A percentile compares a stretch with the other conserved stretches of the same genome.
Evolutionary conservation across 129 eudicot genomes (phyloP).

Genomic region (Lactuca sativa): DNA sequence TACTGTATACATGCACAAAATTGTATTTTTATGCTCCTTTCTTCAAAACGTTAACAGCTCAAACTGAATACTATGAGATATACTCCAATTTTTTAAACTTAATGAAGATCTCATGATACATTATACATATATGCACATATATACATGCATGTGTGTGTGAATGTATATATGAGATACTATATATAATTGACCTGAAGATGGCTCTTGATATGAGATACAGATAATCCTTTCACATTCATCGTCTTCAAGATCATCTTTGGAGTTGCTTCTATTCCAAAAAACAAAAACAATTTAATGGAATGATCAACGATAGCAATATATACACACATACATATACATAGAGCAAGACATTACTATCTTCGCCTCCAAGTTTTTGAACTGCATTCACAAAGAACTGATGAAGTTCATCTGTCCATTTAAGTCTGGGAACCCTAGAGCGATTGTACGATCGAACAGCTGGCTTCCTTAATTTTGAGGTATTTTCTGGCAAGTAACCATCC

Average conservation of each 20-base stretch:
- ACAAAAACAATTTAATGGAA: constrained; percentile 12
- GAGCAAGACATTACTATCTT: constrained; percentile 37
- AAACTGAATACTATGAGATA: background rate
- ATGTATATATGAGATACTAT: background rate
- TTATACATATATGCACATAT: no score
- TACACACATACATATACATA: background rate
- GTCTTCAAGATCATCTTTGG: constrained; percentile 67
- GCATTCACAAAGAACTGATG: constrained; percentile 59
- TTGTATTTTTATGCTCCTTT: no score
- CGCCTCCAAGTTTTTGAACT: constrained; percentile 63
- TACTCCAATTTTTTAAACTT: background rate
- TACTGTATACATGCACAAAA: background rate
- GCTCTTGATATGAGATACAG: constrained; percentile 64
- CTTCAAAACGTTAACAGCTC: background rate
- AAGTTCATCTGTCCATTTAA: constrained; percentile 62
- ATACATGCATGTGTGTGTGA: background rate
- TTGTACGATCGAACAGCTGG: constrained; percentile 48
- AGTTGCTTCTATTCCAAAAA: constrained; percentile 43
- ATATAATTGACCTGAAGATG: constrained; percentile 58
- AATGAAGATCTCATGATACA: background rate
- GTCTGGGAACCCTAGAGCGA: constrained; percentile 53
- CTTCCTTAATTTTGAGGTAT: background rate
- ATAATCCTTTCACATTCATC: constrained; percentile 62
- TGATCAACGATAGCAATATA: background rate
- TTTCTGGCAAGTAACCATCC: constrained; percentile 10